Base-by-base conservation (phyloP, 352 stramenopile species). In the Phytophthora chlamydospora region DNA sequence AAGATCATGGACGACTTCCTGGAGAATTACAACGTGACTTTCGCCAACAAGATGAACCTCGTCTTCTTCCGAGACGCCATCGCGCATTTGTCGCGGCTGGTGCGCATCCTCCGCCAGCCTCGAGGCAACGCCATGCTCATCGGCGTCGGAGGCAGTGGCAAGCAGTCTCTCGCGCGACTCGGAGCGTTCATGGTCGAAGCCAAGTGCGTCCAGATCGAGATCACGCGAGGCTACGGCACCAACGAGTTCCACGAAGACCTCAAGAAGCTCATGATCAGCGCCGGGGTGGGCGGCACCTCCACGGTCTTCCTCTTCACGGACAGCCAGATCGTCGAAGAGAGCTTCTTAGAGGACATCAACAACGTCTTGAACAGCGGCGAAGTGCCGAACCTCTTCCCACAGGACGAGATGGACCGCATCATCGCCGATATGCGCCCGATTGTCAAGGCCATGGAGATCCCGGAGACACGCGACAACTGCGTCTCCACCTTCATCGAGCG, bases 291-390 rank as follows among this genome's bases (percentile, higher is more conserved):
- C 8, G 86, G 84, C 2, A 56, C 64, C 0, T 78, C 78, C 0
- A 94, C 79, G 0, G 88, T 97, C 0, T 98, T 98, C 58, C 68
- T 98, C 0, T 98, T 98, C 62, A 98, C 93, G 0, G 96, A 98
- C 68, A 97, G 87, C 10, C 95, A 98, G 68, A 98, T 98, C 49
- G 90, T 98, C 24, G 83, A 98, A 19, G 93, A 98, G 59, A 96
- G 87, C 40, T 98, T 98, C 55, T 72, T 98, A 5, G 96, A 98
- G 60, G 95, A 98, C 57, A 95, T 98, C 57, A 98, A 98, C 78
- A 98, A 98, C 53, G 75, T 98, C n/a, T 75, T 98, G 13, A 98
- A 98, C 71, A 97, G 89, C 21, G 96, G 96, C 9, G 93, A 98
- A 68, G 94, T 98, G n/a, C 93, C 95, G 0, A 98, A 98, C 40